These are phyloP conservation scores for Aspergillus tamarii DNA, from an alignment of 2,329 filamentous ascomycete species.

Conservation along the genomic window DNA sequence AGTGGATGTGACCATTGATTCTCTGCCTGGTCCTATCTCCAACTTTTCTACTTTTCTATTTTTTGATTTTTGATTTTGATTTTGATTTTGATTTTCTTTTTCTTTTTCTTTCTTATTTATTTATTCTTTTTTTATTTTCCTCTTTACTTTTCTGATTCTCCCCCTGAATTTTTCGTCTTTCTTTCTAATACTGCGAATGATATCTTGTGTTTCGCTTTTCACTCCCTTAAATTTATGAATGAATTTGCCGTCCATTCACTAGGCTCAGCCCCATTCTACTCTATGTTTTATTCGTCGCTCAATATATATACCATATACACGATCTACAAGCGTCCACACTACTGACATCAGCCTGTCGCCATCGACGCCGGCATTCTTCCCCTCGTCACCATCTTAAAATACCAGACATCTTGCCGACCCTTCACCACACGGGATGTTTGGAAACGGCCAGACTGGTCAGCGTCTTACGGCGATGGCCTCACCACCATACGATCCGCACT, in stretches of 20 bases:
- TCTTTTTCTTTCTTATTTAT: not conserved
- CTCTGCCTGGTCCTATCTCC: conserved; percentile 2
- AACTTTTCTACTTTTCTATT: not conserved
- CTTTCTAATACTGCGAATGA: not conserved
- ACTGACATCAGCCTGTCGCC: conserved; percentile 7
- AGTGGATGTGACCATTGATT: conserved; percentile 2
- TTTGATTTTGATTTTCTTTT: conserved; percentile 2
- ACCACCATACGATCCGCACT: conserved; percentile 26
- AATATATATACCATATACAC: conserved; percentile 10
- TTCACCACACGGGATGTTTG: conserved; percentile 21
- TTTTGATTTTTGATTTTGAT: not conserved
- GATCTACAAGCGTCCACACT: conserved; percentile 5
- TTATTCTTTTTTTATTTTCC: conserved; percentile 8
- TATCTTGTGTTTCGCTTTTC: conserved; percentile 6
- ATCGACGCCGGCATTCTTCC: not conserved
- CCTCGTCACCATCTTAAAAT: not conserved
- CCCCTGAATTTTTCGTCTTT: not conserved
- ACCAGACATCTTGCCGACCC: not conserved
- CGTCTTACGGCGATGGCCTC: conserved; percentile 23
- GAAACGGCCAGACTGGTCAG: conserved; percentile 26
- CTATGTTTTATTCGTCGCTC: conserved; percentile 9
- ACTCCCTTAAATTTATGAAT: conserved; percentile 5
- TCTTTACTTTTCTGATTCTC: conserved; percentile 16
- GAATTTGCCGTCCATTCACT: not conserved
- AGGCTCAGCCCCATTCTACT: conserved; percentile 2